Evolutionary conservation across 768 basidiomycete genomes (phyloP), one percentile per base, ranked within the genome.

Genomic region (Mycena olivaceomarginata): DNA sequence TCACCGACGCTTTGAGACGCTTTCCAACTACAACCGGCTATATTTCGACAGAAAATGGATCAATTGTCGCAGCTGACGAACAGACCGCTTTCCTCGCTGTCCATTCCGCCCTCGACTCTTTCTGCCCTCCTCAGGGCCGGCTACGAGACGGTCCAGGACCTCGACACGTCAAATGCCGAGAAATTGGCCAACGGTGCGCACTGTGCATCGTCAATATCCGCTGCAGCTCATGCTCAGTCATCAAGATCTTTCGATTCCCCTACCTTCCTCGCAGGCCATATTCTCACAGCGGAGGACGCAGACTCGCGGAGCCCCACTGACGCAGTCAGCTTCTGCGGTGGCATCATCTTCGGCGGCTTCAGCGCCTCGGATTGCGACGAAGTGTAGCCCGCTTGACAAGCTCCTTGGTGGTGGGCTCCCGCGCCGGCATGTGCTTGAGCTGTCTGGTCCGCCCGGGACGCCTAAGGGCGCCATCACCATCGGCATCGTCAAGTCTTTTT

Each of bases 391-490:
- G 15, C 84, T 94, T 40, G 93, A 96, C 79, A 85, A 85, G 20
- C 82, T 95, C 3, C 88, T 96, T 7, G 89, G 87, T 43, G 94
- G 94, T 60, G 95, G 95, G 18, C 83, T 96, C 60, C 84, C 86
- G 70, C 88, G 87, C 72, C 93, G 94, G 10, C 88, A 90, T 77
- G 87, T 95, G 76, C 87, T 96, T 22, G 95, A 96, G 85, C 86
- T 96, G 79, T 94, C 94, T 41, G 95, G 95, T 0, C 93, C 94
- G 60, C 95, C 95, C 0, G 95, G 95, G 64, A 89, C 91, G 51
- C 90, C 91, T 11, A 96, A 94, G 78, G 93, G 93, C 74, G 81
- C 80, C 15, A 77, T 95, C 10, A 90, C 90, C 10, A 83, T 89
- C 16, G 87, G 89, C 67, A 88, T 94, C 60, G 88, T 89, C 16